Evolutionary conservation across 2,329 filamentous ascomycete genomes (phyloP).

Genomic region (Neocatenulostroma microsporum): DNA sequence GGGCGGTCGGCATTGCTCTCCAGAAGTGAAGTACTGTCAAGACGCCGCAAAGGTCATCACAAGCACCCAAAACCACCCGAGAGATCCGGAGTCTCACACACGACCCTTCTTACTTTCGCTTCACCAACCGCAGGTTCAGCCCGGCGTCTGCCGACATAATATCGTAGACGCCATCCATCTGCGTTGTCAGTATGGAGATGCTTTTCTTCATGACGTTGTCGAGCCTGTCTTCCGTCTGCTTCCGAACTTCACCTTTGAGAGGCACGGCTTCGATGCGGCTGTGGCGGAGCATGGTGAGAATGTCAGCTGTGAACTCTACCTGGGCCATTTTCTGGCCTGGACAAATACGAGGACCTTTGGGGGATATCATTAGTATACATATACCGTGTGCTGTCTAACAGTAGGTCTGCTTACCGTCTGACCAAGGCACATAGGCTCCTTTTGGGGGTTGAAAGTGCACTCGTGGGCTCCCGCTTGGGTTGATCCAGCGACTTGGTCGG

Average conservation of each 20-base stretch:
- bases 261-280: conserved; percentile 18
- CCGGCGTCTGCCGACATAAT: conserved; percentile 9
- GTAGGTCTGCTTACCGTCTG: conserved; percentile 17
- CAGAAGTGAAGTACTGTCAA: conserved; percentile 1
- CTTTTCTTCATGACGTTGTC: conserved; percentile 19
- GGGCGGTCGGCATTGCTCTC: too few species aligned
- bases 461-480: conserved; percentile 13
- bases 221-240: conserved; percentile 14
- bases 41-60: conserved; percentile 1
- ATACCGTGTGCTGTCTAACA: too few species aligned
- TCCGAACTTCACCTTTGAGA: conserved; percentile 10
- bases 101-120: conserved; percentile 8
- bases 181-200: conserved; percentile 19
- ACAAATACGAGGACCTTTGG: conserved; percentile 41
- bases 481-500: conserved; percentile 36
- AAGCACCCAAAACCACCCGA: not conserved
- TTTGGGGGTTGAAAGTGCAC: conserved; percentile 30
- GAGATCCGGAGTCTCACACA: too few species aligned
- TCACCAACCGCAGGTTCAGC: conserved; percentile 12
- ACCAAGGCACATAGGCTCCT: conserved; percentile 43
- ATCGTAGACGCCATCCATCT: conserved; percentile 23
- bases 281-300: conserved; percentile 32
- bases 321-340: conserved; percentile 50
- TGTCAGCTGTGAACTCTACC: conserved; percentile 46
- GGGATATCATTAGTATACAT: not conserved